Evolutionary conservation across 2,329 filamentous ascomycete genomes (phyloP), one percentile per base, ranked within the genome.

Genomic region (Trichoderma guizhouense): DNA sequence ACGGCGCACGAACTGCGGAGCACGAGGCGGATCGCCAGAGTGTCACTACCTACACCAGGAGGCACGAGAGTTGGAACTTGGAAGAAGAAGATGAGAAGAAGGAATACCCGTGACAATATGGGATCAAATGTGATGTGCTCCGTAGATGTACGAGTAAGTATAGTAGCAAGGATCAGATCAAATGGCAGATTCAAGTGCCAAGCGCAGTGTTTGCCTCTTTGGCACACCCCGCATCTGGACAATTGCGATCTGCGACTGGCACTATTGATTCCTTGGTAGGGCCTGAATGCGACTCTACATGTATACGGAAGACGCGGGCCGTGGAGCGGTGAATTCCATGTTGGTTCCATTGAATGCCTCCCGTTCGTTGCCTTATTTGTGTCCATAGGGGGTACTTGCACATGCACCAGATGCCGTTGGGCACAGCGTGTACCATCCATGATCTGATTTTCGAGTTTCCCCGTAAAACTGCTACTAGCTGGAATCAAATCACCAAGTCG

Each of bases 181-280:
- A 53, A 30, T 30, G 55, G 51, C 28, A n/a, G 11, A 58, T 32
- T 14, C 3, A 43, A 39, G 24, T 58, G 51, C 51, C 64, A 67
- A 67, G 51, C 51, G 28, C 28, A 47, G 66, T 53, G 36, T 28
- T 68, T 58, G 51, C 57, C 39, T 18, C 34, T 57, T 51, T 69
- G 66, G 36, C 28, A 30, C 43, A 63, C 67, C 67, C 67, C 67
- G 67, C 67, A 70, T 70, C 57, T 51, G 39, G 34, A 47, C 39
- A 53, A 62, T 69, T 51, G 36, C 39, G 55, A 60, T 69, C 57
- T 69, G 39, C 66, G 57, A 28, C 36, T 32, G 26, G 66, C 39
- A 60, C 34, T 32, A 60, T 69, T 60, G 51, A 60, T 30, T 58
- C 34, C 26, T 18, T 32, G 47, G 63, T 53, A 51, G 18, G 8